A percentile compares a stretch with the other conserved stretches of the same genome.
phyloP scores from a whole-genome alignment of 2,329 filamentous ascomycete species.

The Xylaria sp. region DNA sequence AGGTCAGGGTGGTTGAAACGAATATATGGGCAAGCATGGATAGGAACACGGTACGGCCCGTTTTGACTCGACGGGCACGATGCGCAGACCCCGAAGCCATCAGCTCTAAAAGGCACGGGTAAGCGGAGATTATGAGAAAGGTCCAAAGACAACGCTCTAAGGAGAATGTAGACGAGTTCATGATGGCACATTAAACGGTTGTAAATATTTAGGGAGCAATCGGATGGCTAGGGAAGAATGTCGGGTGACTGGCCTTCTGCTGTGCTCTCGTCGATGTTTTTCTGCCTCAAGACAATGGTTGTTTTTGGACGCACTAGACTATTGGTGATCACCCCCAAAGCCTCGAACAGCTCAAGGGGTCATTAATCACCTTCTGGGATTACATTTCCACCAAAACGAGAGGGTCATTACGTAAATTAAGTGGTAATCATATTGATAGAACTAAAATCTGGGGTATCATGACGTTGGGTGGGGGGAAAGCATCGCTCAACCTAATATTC shows the following conservation, averaged over 20 bases:
- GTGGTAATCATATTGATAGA: background rate
- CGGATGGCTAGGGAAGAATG: background rate
- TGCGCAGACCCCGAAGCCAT: background rate
- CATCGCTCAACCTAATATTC: background rate
- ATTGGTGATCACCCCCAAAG: background rate
- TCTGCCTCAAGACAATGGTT: background rate
- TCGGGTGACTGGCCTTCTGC: background rate
- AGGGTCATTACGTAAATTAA: slow-evolving; percentile 3
- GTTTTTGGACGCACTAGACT: background rate
- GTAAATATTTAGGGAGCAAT: slow-evolving; percentile 3
- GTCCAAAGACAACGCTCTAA: background rate
- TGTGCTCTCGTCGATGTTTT: background rate
- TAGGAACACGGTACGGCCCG: slow-evolving; percentile 23
- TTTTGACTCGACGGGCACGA: background rate
- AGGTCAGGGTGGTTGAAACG: background rate
- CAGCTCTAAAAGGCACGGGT: slow-evolving; percentile 2
- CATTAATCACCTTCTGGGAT: background rate
- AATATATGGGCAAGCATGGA: background rate
- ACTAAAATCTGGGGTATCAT: slow-evolving; percentile 23
- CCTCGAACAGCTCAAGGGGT: background rate
- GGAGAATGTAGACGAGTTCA: background rate
- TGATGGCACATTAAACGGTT: background rate
- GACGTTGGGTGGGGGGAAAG: background rate
- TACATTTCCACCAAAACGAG: background rate
- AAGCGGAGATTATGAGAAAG: background rate